Percentiles rank a stretch among this genome's conserved stretches.
phyloP scores from a whole-genome alignment of 495 filamentous ascomycete species.

The Penicillium longicatenatum region DNA sequence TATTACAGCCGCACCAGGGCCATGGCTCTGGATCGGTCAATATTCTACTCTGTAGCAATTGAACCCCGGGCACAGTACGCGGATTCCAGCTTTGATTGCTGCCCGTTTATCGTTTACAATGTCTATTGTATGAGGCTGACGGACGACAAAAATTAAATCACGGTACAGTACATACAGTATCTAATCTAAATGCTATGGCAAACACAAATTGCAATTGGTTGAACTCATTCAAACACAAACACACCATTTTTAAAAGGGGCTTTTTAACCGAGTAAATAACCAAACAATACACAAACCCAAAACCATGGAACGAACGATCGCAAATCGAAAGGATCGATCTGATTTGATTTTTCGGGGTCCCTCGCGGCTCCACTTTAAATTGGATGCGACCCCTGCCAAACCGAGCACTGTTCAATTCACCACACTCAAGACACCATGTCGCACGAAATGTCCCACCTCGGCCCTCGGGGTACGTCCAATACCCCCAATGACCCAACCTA shows the following conservation, averaged over 20 bases:
- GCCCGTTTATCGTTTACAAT: neutral
- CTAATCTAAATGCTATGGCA: too few species aligned
- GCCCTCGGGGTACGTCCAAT: constrained; percentile 45
- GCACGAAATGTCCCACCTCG: constrained; percentile 66
- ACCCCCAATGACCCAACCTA: neutral
- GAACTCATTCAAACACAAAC: too few species aligned
- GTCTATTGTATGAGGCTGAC: neutral
- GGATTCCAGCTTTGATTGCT: neutral
- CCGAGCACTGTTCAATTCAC: neutral
- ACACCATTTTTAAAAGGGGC: too few species aligned
- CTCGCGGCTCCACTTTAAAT: constrained; percentile 7
- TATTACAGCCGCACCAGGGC: constrained; percentile 5
- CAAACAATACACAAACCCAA: neutral
- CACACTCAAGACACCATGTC: constrained; percentile 45
- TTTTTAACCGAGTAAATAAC: neutral
- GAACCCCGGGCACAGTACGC: neutral
- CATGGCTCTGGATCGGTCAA: constrained; percentile 2
- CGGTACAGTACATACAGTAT: neutral
- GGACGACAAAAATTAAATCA: neutral
- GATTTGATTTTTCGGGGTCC: constrained; percentile 10
- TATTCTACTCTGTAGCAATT: neutral
- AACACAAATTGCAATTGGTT: too few species aligned
- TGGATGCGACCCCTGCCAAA: constrained; percentile 4
- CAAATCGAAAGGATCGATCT: constrained; percentile 8
- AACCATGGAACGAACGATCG: constrained; percentile 1